Evolutionary conservation across 2,329 filamentous ascomycete species (phyloP).

Genomic region (Zymoseptoria brevis): DNA sequence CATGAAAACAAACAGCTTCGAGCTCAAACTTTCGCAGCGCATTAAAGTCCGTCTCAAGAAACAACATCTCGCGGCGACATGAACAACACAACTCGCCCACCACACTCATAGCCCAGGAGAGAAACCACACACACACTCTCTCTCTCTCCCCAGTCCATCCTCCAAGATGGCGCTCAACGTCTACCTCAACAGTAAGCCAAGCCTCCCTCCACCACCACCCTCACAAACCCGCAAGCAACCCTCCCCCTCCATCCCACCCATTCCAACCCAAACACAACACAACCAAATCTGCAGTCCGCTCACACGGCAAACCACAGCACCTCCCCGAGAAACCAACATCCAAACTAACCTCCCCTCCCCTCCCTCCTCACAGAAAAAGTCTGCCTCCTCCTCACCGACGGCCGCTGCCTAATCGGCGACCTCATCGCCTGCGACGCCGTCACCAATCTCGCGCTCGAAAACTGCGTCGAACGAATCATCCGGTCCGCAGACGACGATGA

Average conservation of each 20-base stretch:
- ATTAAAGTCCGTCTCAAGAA: neutral
- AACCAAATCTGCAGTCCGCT: too few relatives aligned
- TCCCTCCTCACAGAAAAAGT: conserved; percentile 63
- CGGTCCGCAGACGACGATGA: conserved; percentile 76
- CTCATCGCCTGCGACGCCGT: conserved; percentile 81
- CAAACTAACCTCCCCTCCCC: too few relatives aligned
- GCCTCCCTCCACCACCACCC: neutral
- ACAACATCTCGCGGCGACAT: neutral
- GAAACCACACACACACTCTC: neutral
- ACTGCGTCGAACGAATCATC: conserved; percentile 84
- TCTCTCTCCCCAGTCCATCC: neutral
- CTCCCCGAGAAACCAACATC: too few relatives aligned
- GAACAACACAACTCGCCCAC: neutral
- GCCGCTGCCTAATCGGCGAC: conserved; percentile 66
- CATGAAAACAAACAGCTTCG: neutral
- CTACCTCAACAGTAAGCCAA: conserved; percentile 19
- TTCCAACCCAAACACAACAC: too few relatives aligned
- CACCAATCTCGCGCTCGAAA: conserved; percentile 82
- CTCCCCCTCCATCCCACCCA: too few relatives aligned
- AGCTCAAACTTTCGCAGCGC: neutral
- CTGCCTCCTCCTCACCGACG: conserved; percentile 83
- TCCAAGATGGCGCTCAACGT: conserved; percentile 16
- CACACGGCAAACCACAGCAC: too few relatives aligned
- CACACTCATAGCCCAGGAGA: neutral
- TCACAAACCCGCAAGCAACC: too few relatives aligned